Percentiles rank a stretch among this genome's conserved stretches.
phyloP scores from a whole-genome alignment of 1,139 yeast species.

The Candida tunisiensis region DNA sequence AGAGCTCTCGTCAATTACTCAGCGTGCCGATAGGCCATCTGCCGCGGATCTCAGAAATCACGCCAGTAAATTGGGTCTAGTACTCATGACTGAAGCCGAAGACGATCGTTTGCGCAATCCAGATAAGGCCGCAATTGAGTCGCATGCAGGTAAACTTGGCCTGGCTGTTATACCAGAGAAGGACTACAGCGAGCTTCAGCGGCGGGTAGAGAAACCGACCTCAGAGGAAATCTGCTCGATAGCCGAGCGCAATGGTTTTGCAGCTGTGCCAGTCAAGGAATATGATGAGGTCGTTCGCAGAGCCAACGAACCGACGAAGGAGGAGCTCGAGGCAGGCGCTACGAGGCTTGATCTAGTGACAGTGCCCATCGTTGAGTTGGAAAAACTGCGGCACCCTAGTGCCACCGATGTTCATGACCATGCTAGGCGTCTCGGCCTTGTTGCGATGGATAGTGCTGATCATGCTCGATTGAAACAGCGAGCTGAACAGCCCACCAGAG shows the following conservation, averaged over 20 bases:
- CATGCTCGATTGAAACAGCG: conserved; percentile 6
- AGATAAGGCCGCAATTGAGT: no score
- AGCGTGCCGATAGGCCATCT: no score
- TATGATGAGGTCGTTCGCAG: neutral
- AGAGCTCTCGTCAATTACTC: no score
- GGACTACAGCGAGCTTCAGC: no score
- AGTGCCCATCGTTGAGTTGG: conserved; percentile 3
- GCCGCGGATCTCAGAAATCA: no score
- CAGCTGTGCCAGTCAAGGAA: neutral
- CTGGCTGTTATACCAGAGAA: neutral
- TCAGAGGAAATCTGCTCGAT: no score
- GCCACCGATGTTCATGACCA: neutral
- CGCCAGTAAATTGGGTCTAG: no score
- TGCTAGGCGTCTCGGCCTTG: neutral
- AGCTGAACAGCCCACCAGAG: conserved; percentile 11
- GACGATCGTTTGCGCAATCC: no score
- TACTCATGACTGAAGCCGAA: no score
- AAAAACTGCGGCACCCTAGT: neutral
- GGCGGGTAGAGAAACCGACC: no score
- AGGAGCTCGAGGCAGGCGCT: neutral
- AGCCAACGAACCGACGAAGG: neutral
- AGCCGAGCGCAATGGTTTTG: no score
- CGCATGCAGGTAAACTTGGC: neutral
- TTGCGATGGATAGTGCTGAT: neutral
- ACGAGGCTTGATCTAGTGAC: neutral